Conservation (phyloP, 2,329 filamentous ascomycete species). For the Fusarium sp. region DNA sequence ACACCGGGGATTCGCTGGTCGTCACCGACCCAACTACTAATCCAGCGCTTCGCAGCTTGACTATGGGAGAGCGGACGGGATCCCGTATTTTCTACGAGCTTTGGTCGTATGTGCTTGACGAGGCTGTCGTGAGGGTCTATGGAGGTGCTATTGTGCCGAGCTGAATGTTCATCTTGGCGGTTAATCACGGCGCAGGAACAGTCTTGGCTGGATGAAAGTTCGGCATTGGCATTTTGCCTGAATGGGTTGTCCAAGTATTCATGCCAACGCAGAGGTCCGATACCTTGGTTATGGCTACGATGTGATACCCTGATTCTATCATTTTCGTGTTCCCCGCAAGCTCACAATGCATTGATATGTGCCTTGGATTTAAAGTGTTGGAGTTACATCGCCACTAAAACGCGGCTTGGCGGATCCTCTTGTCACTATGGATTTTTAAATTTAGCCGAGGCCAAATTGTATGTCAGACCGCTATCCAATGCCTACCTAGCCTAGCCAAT, state of each 20-base stretch:
- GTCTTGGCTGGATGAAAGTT: background rate
- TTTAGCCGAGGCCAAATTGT: constrained; percentile 11
- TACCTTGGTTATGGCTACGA: background rate
- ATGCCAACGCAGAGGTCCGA: background rate
- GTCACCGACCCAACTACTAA: constrained; percentile 33
- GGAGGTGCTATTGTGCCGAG: background rate
- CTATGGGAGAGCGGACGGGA: constrained; percentile 29
- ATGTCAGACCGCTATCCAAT: constrained; percentile 3
- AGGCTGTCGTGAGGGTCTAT: background rate
- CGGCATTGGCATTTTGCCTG: constrained; percentile 4
- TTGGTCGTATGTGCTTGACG: constrained; percentile 18
- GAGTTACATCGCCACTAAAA: constrained; percentile 2
- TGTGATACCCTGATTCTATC: background rate
- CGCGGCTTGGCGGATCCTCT: background rate
- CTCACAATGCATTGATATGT: constrained; percentile 4
- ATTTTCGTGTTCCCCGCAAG: constrained; percentile 7
- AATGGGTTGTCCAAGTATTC: background rate
- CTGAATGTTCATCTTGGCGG: background rate
- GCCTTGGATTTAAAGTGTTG: background rate
- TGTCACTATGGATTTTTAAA: background rate
- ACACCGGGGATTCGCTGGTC: constrained; percentile 26
- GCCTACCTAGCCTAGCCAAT: background rate
- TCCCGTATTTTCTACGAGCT: constrained; percentile 32
- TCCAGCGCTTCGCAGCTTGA: constrained; percentile 25
- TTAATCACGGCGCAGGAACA: background rate